Percentiles rank a stretch among this genome's conserved stretches.
Conservation (phyloP, 2,329 filamentous ascomycete species). For the Fusarium sp. region DNA sequence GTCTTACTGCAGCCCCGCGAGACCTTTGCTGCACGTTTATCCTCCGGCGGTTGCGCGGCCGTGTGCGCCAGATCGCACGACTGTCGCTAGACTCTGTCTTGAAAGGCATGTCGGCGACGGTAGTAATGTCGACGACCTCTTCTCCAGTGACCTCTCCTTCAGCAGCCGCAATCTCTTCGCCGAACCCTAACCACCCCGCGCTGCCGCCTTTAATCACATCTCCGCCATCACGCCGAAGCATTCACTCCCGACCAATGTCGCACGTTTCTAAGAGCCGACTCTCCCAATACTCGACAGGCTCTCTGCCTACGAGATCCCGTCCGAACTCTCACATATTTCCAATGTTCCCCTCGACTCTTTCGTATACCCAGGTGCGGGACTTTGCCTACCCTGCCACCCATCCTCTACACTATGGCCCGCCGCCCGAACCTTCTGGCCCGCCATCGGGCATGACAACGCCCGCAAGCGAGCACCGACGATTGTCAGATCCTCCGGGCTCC, state of each 20-base stretch:
- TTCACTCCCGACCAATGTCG: constrained; percentile 74
- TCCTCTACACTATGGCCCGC: constrained; percentile 94
- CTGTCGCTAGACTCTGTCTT: constrained; percentile 41
- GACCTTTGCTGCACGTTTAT: constrained; percentile 36
- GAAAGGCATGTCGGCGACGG: constrained; percentile 56
- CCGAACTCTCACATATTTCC: constrained; percentile 86
- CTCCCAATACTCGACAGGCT: constrained; percentile 84
- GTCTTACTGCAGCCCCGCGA: constrained; percentile 40
- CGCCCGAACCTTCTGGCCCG: constrained; percentile 76
- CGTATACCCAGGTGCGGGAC: constrained; percentile 93
- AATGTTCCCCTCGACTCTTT: constrained; percentile 83
- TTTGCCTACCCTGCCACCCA: constrained; percentile 90
- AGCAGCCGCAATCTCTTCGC: constrained; percentile 58
- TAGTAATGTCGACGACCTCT: constrained; percentile 69
- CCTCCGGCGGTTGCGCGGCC: constrained; percentile 47
- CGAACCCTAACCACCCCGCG: constrained; percentile 65
- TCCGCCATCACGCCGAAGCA: constrained; percentile 68
- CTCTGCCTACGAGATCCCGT: constrained; percentile 76
- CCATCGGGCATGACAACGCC: constrained; percentile 87
- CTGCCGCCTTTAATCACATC: constrained; percentile 70
- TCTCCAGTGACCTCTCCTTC: constrained; percentile 67
- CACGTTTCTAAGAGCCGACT: constrained; percentile 84
- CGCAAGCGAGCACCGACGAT: constrained; percentile 79
- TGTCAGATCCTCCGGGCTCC: constrained; percentile 83
- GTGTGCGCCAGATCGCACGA: constrained; percentile 50